Percentiles rank a stretch among this genome's conserved stretches.
Evolutionary conservation across 2,329 filamentous ascomycete genomes (phyloP).

Genomic region (Monosporascus sp.): DNA sequence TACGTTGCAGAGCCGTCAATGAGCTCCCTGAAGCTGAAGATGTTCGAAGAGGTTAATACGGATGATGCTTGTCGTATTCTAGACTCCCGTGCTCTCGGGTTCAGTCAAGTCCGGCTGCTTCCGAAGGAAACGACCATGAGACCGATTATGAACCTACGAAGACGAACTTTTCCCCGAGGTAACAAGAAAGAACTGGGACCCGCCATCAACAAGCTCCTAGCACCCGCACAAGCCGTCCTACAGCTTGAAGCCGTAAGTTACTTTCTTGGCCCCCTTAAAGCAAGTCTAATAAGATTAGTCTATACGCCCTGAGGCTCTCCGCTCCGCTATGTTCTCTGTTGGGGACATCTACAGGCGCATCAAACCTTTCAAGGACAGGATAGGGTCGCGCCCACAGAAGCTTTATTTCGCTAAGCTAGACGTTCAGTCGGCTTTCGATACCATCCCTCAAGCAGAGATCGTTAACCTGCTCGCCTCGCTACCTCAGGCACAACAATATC

Average conservation of each 20-base stretch:
- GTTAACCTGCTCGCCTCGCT: slow-evolving; percentile 60
- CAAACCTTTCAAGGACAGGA: slow-evolving; percentile 58
- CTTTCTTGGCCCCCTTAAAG: background rate
- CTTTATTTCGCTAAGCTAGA: slow-evolving; percentile 92
- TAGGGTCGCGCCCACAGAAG: slow-evolving; percentile 34
- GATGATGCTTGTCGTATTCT: slow-evolving; percentile 54
- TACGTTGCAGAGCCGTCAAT: slow-evolving; percentile 70
- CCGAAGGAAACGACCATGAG: slow-evolving; percentile 75
- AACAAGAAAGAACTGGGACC: slow-evolving; percentile 32
- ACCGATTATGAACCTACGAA: slow-evolving; percentile 81
- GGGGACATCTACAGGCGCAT: slow-evolving; percentile 73
- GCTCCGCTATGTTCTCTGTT: slow-evolving; percentile 75
- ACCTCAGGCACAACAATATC: slow-evolving; percentile 58
- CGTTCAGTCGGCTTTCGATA: slow-evolving; percentile 90
- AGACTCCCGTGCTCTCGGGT: slow-evolving; percentile 62
- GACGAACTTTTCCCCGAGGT: slow-evolving; percentile 48
- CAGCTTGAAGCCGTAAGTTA: slow-evolving; percentile 67
- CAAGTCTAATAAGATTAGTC: slow-evolving; percentile 25
- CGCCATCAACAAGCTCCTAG: slow-evolving; percentile 53
- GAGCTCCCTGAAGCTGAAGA: slow-evolving; percentile 57
- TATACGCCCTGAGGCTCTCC: slow-evolving; percentile 57
- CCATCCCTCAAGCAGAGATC: slow-evolving; percentile 77
- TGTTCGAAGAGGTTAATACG: slow-evolving; percentile 73
- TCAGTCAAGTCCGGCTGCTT: slow-evolving; percentile 73
- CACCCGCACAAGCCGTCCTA: slow-evolving; percentile 70